phyloP scores from a whole-genome alignment of 345 rosid genomes.

The Crucihimalaya himalaica region DNA sequence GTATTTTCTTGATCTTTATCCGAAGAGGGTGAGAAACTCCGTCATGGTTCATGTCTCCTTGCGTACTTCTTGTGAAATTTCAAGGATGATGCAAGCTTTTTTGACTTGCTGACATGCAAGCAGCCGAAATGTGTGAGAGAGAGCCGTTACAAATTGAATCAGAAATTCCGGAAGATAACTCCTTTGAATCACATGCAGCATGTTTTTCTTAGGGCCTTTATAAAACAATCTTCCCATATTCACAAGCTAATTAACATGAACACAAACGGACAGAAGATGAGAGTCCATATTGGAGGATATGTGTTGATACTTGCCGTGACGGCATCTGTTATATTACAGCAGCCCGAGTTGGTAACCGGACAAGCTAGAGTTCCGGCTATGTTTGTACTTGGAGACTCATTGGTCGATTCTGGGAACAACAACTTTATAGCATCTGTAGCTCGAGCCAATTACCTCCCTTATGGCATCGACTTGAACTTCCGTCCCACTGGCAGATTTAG shows the following conservation, averaged over 20 bases:
- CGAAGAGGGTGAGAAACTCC: conserved; percentile 1
- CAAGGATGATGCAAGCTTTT: conserved; percentile 33
- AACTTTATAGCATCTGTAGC: conserved; percentile 67
- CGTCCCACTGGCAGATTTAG: conserved; percentile 80
- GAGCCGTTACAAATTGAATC: conserved; percentile 31
- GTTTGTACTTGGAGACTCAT: conserved; percentile 89
- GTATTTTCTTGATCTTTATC: conserved; percentile 31
- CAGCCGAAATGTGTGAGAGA: conserved; percentile 20
- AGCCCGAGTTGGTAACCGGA: conserved; percentile 35
- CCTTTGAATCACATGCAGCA: conserved; percentile 31
- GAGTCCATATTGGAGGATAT: neutral
- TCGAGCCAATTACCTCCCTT: conserved; percentile 71
- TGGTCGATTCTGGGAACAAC: conserved; percentile 83
- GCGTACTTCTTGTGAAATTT: conserved; percentile 16
- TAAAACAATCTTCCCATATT: neutral
- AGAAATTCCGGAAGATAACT: conserved; percentile 33
- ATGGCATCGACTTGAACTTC: conserved; percentile 71
- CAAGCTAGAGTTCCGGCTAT: conserved; percentile 60
- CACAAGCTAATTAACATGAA: conserved; percentile 5
- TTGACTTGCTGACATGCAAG: conserved; percentile 32
- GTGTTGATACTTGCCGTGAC: conserved; percentile 21
- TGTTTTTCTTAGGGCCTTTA: conserved; percentile 23
- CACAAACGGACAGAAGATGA: conserved; percentile 23
- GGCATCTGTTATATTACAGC: conserved; percentile 28
- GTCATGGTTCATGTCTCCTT: conserved; percentile 28